Percentiles rank a stretch among this genome's conserved stretches.
Evolutionary conservation across 805 yeast genomes (phyloP).

Genomic region (Sugiyamaella qingdaonensis): DNA sequence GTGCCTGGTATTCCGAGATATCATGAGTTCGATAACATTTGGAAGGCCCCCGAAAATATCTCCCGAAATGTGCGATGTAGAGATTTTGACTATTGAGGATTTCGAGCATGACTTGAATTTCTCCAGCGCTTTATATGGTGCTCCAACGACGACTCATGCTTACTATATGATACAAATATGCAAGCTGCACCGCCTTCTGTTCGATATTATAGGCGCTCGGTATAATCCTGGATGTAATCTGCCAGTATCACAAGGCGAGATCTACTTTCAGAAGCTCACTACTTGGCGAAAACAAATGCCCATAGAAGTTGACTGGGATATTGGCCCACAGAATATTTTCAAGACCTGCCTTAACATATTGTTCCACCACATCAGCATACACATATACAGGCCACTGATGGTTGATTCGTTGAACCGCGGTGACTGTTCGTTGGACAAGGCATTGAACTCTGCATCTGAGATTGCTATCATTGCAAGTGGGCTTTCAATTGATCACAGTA

Average conservation of each 20-base stretch:
- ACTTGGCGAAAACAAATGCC: conserved; percentile 10
- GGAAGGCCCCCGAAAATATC: conserved; percentile 14
- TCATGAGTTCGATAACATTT: conserved; percentile 12
- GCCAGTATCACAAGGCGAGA: background rate
- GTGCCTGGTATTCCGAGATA: conserved; percentile 16
- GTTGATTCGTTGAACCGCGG: conserved; percentile 7
- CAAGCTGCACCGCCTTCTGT: conserved; percentile 8
- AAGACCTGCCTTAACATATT: conserved; percentile 9
- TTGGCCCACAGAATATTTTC: background rate
- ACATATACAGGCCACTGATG: conserved; percentile 13
- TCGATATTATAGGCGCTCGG: conserved; percentile 6
- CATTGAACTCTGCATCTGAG: conserved; percentile 12
- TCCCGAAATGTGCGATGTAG: conserved; percentile 13
- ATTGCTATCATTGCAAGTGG: conserved; percentile 10
- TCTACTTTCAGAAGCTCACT: background rate
- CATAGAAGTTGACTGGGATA: conserved; percentile 11
- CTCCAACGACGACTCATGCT: background rate
- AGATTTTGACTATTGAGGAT: conserved; percentile 12
- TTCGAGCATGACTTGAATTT: conserved; percentile 6
- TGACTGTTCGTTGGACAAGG: conserved; percentile 10
- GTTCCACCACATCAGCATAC: conserved; percentile 13
- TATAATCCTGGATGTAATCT: conserved; percentile 8
- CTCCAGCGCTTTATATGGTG: conserved; percentile 8
- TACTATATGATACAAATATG: conserved; percentile 10
- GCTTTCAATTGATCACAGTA: background rate